phyloP scores from a whole-genome alignment of 345 rosid genomes.

The Odontarrhena argentea region DNA sequence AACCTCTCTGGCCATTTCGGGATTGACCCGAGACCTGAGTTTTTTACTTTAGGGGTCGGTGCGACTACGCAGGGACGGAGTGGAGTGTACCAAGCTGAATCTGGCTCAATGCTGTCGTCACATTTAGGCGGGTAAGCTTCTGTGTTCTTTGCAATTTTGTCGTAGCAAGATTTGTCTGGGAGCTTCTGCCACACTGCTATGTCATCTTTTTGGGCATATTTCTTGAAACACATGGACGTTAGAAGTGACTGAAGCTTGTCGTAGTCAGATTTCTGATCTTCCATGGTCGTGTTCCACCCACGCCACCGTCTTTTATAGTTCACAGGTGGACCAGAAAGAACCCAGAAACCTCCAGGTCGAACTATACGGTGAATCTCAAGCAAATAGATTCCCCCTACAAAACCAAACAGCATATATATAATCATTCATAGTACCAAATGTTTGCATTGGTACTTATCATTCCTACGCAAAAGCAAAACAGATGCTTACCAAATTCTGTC shows the following conservation, averaged over 20 bases:
- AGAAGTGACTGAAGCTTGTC: conserved; percentile 77
- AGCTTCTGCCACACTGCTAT: conserved; percentile 96
- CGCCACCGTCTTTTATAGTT: conserved; percentile 85
- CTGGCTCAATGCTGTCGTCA: conserved; percentile 92
- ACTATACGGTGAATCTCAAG: conserved; percentile 89
- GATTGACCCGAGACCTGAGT: conserved; percentile 57
- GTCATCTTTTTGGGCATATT: conserved; percentile 78
- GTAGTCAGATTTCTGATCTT: conserved; percentile 84
- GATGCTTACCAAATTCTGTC: conserved; percentile 90
- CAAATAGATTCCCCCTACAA: conserved; percentile 91
- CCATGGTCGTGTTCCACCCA: conserved; percentile 96
- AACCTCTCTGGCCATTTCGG: conserved; percentile 90
- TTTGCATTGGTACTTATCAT: background rate
- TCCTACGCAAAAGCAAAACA: background rate
- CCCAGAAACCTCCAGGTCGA: conserved; percentile 99
- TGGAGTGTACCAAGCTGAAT: conserved; percentile 96
- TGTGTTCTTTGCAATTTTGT: conserved; percentile 56
- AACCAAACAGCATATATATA: background rate
- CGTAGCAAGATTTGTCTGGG: conserved; percentile 70
- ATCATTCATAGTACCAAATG: background rate
- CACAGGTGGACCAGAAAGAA: conserved; percentile 94
- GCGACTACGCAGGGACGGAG: conserved; percentile 90
- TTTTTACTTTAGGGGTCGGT: conserved; percentile 60
- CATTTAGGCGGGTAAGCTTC: conserved; percentile 85
- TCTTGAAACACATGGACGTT: conserved; percentile 85